Percentiles rank a stretch among this genome's conserved stretches.
These are phyloP conservation scores for Rubia tinctorum DNA, from an alignment of 305 asterid genomes.

Conservation along the genomic window DNA sequence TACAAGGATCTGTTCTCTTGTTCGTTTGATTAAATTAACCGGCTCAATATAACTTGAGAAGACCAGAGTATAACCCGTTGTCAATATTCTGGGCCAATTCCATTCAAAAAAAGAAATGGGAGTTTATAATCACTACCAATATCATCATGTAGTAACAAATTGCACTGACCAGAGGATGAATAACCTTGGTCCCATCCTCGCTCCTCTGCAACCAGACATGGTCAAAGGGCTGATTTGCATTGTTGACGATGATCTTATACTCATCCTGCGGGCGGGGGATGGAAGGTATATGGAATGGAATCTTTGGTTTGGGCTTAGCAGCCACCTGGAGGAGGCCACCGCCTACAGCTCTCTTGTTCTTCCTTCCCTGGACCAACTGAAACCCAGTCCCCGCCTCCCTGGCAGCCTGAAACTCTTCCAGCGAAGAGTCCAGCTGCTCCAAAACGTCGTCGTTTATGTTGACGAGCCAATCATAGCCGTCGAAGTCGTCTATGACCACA, in stretches of 20 bases:
- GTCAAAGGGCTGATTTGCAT: slow-evolving; percentile 74
- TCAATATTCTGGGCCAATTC: background rate
- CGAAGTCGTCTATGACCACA: slow-evolving; percentile 63
- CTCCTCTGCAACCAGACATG: slow-evolving; percentile 91
- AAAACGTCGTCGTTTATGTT: slow-evolving; percentile 65
- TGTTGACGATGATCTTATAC: slow-evolving; percentile 82
- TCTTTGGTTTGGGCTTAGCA: slow-evolving; percentile 60
- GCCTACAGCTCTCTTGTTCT: slow-evolving; percentile 50
- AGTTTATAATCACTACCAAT: background rate
- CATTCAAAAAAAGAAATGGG: background rate
- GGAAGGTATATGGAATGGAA: slow-evolving; percentile 76
- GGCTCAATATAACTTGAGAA: background rate
- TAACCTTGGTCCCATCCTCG: slow-evolving; percentile 64
- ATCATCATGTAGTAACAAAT: background rate
- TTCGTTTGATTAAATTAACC: background rate
- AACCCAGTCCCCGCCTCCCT: slow-evolving; percentile 61
- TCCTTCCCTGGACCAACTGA: slow-evolving; percentile 70
- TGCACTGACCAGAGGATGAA: slow-evolving; percentile 83
- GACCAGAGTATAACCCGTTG: background rate
- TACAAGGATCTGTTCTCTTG: background rate
- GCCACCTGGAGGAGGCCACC: slow-evolving; percentile 55
- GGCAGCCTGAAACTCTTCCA: slow-evolving; percentile 58
- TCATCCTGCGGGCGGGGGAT: slow-evolving; percentile 80
- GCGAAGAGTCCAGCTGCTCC: slow-evolving; percentile 68
- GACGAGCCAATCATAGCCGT: slow-evolving; percentile 71